Percentiles rank a stretch among this genome's conserved stretches.
Evolutionary conservation across 2,329 filamentous ascomycete genomes (phyloP).

Genomic region (Aspergillus sp.): DNA sequence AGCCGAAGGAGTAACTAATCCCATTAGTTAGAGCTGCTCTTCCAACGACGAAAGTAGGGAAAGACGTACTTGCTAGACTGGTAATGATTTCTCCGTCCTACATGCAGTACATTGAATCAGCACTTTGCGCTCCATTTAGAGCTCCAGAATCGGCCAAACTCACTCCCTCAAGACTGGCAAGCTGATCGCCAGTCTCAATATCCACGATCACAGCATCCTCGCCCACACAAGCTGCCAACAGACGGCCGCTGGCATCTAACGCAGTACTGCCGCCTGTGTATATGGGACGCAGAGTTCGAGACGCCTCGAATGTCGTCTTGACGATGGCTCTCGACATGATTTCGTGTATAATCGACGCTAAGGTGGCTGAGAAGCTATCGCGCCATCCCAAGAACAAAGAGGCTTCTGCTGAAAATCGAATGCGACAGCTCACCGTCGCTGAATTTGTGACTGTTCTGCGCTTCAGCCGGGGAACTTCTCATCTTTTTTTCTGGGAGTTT

Average conservation of each 20-base stretch:
- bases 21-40: constrained; percentile 2
- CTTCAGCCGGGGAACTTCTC: constrained; percentile 23
- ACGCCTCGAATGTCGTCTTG: constrained; percentile 85
- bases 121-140: constrained; percentile 10
- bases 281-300: constrained; percentile 78
- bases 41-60: background rate
- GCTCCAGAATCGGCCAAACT: constrained; percentile 22
- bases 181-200: constrained; percentile 69
- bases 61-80: constrained; percentile 35
- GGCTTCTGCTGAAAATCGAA: constrained; percentile 10
- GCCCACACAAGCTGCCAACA: constrained; percentile 81
- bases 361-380: constrained; percentile 6
- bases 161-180: constrained; percentile 83
- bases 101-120: background rate
- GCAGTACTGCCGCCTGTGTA: constrained; percentile 86
- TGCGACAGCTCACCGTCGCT: constrained; percentile 10
- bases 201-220: constrained; percentile 88
- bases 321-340: constrained; percentile 45
- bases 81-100: constrained; percentile 57
- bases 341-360: constrained; percentile 3
- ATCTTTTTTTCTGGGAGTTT: constrained; percentile 29
- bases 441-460: constrained; percentile 11
- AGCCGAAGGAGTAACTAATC: constrained; percentile 70
- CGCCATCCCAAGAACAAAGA: constrained; percentile 12
- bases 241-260: constrained; percentile 68